phyloP scores from a whole-genome alignment of 2,329 filamentous ascomycete species.

The Alternaria consortialis region DNA sequence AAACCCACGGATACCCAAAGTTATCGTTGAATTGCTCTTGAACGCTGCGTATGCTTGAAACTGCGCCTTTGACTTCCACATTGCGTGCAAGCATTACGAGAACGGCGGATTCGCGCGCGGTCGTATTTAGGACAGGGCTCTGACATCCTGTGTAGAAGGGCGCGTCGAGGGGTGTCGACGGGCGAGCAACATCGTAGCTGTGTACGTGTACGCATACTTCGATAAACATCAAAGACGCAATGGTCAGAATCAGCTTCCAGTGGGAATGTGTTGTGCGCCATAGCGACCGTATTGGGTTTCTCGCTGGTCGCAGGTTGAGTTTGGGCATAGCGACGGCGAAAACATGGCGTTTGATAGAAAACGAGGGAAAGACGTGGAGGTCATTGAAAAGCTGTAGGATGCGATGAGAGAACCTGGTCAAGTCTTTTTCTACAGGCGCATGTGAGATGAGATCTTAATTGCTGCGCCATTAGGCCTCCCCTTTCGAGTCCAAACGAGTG shows the following conservation, averaged over 20 bases:
- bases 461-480: conserved; percentile 1
- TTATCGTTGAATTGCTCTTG: conserved; percentile 95
- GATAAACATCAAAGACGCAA: conserved; percentile 9
- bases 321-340: neutral
- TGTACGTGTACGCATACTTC: conserved; percentile 22
- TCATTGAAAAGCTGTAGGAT: neutral
- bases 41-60: conserved; percentile 68
- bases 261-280: conserved; percentile 1
- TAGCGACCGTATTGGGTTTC: conserved; percentile 3
- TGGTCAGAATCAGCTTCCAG: conserved; percentile 14
- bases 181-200: conserved; percentile 13
- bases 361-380: neutral
- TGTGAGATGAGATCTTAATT: neutral
- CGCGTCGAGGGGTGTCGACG: conserved; percentile 18
- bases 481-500: neutral
- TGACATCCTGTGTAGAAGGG: conserved; percentile 25
- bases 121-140: conserved; percentile 8
- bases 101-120: conserved; percentile 84
- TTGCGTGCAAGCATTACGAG: conserved; percentile 89
- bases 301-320: conserved; percentile 3
- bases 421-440: neutral
- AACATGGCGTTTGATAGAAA: neutral
- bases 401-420: neutral
- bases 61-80: conserved; percentile 80
- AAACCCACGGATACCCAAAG: conserved; percentile 98